A percentile compares a stretch with the other conserved stretches of the same genome.
phyloP scores from a whole-genome alignment of 2,329 filamentous ascomycete species.

The Ciborinia camelliae region DNA sequence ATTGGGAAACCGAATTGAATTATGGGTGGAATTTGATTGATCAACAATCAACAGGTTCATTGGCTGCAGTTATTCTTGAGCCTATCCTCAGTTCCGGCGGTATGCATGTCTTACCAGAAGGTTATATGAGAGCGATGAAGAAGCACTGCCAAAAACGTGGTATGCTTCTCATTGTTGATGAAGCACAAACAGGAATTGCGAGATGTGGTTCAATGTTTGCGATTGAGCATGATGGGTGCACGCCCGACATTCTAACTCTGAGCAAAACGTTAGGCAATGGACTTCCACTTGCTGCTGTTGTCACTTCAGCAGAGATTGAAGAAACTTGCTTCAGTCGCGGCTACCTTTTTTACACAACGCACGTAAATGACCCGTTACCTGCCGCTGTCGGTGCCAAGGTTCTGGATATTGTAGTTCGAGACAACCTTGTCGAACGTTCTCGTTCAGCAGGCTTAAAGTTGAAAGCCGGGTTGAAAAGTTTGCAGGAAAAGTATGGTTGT shows the following conservation, averaged over 20 bases:
- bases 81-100: slow-evolving; percentile 46
- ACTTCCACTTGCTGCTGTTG: slow-evolving; percentile 55
- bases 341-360: slow-evolving; percentile 59
- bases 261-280: slow-evolving; percentile 61
- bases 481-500: slow-evolving; percentile 54
- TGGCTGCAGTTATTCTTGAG: slow-evolving; percentile 62
- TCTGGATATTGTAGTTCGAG: slow-evolving; percentile 57
- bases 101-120: slow-evolving; percentile 55
- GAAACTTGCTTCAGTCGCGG: slow-evolving; percentile 46
- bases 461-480: slow-evolving; percentile 45
- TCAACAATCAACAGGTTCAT: slow-evolving; percentile 54
- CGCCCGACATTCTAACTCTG: slow-evolving; percentile 58
- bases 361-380: slow-evolving; percentile 59
- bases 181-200: slow-evolving; percentile 58
- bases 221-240: slow-evolving; percentile 51
- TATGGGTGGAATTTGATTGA: slow-evolving; percentile 62
- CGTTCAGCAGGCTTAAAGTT: slow-evolving; percentile 46
- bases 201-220: slow-evolving; percentile 57
- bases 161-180: slow-evolving; percentile 58
- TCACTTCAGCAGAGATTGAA: slow-evolving; percentile 53
- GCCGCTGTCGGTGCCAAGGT: slow-evolving; percentile 60
- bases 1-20: slow-evolving; percentile 63
- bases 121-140: slow-evolving; percentile 56
- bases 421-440: slow-evolving; percentile 49
- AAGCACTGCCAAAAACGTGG: slow-evolving; percentile 51